phyloP scores from a whole-genome alignment of 371 early-diverging fungal genomes.

The Sporodiniella umbellata region DNA sequence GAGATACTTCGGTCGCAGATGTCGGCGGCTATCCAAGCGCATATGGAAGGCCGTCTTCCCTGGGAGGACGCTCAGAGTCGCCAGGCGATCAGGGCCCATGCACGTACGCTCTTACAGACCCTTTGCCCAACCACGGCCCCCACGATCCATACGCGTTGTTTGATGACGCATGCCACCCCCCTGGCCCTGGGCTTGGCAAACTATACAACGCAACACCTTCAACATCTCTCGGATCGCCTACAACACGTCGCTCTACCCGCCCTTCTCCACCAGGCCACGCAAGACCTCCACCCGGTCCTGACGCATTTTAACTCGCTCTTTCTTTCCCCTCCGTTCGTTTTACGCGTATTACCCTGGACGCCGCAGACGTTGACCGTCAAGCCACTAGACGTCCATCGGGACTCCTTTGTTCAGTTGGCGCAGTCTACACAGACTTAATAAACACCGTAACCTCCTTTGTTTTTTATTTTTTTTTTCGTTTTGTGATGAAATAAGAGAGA shows the following conservation, averaged over 20 bases:
- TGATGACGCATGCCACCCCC: conserved; percentile 16
- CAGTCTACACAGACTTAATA: too few relatives aligned
- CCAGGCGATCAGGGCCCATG: conserved; percentile 21
- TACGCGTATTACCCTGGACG: conserved; percentile 37
- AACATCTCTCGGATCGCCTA: conserved; percentile 21
- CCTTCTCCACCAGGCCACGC: conserved; percentile 26
- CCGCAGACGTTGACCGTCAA: too few relatives aligned
- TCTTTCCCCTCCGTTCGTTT: conserved; percentile 19
- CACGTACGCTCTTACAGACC: conserved; percentile 8
- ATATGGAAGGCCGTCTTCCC: conserved; percentile 35
- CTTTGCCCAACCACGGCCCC: conserved; percentile 12
- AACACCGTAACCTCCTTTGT: too few relatives aligned
- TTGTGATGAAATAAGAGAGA: too few relatives aligned
- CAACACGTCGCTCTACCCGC: conserved; percentile 28
- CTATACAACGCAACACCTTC: conserved; percentile 20
- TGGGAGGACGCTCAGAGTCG: conserved; percentile 31
- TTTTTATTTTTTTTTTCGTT: too few relatives aligned
- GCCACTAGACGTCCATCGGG: too few relatives aligned
- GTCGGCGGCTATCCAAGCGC: conserved; percentile 39
- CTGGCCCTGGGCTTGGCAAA: conserved; percentile 26
- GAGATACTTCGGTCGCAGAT: conserved; percentile 43
- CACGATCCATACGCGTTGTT: conserved; percentile 18
- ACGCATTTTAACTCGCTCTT: conserved; percentile 35
- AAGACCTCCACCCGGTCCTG: conserved; percentile 31
- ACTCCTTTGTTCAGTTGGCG: too few relatives aligned